These are phyloP conservation scores for Dichotomocladium elegans DNA, from an alignment of 371 early-diverging fungal species.

Conservation along the genomic window DNA sequence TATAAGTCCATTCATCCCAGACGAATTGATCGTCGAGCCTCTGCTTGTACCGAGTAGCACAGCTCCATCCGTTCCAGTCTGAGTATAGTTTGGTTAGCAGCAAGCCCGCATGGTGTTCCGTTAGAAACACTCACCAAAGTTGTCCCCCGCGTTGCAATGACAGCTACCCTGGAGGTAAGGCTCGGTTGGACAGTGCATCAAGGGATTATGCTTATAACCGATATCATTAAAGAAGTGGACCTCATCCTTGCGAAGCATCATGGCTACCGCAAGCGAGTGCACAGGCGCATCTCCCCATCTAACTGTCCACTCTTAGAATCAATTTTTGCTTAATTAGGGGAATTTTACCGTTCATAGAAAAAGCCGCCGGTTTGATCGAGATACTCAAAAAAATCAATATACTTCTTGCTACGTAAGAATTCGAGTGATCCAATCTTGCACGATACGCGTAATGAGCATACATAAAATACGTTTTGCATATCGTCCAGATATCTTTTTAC, in stretches of 20 bases:
- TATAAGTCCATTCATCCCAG: constrained; percentile 27
- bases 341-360: constrained; percentile 88
- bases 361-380: constrained; percentile 86
- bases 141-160: constrained; percentile 42
- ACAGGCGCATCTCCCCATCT: constrained; percentile 37
- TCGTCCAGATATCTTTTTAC: constrained; percentile 17
- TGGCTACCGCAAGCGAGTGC: constrained; percentile 84
- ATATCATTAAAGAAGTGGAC: constrained; percentile 93
- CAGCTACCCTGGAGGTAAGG: constrained; percentile 50
- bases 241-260: constrained; percentile 73
- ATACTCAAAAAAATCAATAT: constrained; percentile 74
- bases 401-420: constrained; percentile 70
- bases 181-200: constrained; percentile 64
- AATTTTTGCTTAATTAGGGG: too few species aligned
- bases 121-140: constrained; percentile 42
- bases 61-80: constrained; percentile 42
- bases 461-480: background rate
- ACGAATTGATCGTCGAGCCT: constrained; percentile 16
- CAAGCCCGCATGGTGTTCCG: background rate
- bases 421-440: constrained; percentile 77
- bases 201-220: constrained; percentile 74
- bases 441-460: background rate
- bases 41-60: constrained; percentile 24
- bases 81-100: background rate
- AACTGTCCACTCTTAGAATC: too few species aligned